These are phyloP conservation scores for Candida boidinii DNA, from an alignment of 805 yeast genomes.

Conservation along the genomic window DNA sequence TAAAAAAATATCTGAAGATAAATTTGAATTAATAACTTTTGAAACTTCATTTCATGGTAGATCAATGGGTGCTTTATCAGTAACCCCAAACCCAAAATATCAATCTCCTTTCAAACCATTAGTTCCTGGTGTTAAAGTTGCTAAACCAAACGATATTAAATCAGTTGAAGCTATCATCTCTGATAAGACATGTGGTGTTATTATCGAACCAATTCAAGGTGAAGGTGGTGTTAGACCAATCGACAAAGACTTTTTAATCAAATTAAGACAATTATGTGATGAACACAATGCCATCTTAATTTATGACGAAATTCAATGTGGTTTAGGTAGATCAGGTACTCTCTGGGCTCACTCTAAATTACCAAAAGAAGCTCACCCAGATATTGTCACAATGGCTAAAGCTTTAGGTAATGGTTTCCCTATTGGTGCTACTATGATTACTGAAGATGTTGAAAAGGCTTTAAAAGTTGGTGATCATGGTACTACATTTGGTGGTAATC, in stretches of 20 bases:
- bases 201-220: slow-evolving; percentile 96
- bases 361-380: slow-evolving; percentile 84
- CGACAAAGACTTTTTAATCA: slow-evolving; percentile 51
- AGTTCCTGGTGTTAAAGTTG: slow-evolving; percentile 80
- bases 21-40: slow-evolving; percentile 79
- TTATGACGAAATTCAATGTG: slow-evolving; percentile 96
- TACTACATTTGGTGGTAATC: slow-evolving; percentile 96
- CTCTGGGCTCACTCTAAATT: slow-evolving; percentile 85
- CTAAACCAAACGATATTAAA: slow-evolving; percentile 50
- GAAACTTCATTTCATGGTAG: slow-evolving; percentile 92
- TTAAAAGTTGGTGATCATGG: slow-evolving; percentile 94
- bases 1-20: slow-evolving; percentile 39
- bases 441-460: slow-evolving; percentile 64
- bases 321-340: slow-evolving; percentile 85
- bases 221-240: slow-evolving; percentile 89
- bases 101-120: slow-evolving; percentile 87
- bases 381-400: slow-evolving; percentile 88
- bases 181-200: slow-evolving; percentile 78
- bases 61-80: slow-evolving; percentile 86
- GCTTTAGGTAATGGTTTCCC: slow-evolving; percentile 97
- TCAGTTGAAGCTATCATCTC: slow-evolving; percentile 49
- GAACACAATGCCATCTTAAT: slow-evolving; percentile 69
- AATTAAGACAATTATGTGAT: slow-evolving; percentile 58
- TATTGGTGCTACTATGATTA: slow-evolving; percentile 86
- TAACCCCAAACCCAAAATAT: slow-evolving; percentile 88